phyloP scores from a whole-genome alignment of 2,329 filamentous ascomycete genomes.

The Emmonsia crescens region DNA sequence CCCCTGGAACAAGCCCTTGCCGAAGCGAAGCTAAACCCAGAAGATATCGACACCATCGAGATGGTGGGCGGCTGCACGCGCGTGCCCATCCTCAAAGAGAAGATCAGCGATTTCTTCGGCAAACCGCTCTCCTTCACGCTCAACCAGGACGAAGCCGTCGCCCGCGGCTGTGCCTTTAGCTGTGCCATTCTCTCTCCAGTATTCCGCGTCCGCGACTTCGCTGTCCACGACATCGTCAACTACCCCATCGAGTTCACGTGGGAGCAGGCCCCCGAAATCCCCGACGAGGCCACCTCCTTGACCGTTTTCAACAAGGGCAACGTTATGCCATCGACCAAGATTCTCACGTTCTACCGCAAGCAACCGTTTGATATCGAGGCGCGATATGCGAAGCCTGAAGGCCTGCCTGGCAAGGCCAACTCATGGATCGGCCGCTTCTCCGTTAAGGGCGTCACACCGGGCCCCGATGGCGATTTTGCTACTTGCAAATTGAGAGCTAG shows the following conservation, averaged over 20 bases:
- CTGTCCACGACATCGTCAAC: slow-evolving; percentile 92
- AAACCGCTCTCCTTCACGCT: slow-evolving; percentile 90
- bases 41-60: slow-evolving; percentile 89
- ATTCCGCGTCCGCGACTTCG: slow-evolving; percentile 97
- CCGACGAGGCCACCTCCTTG: slow-evolving; percentile 93
- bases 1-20: slow-evolving; percentile 85
- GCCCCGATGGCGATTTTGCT: slow-evolving; percentile 95
- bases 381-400: slow-evolving; percentile 76
- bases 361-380: slow-evolving; percentile 95
- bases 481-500: slow-evolving; percentile 99
- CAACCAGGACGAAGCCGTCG: slow-evolving; percentile 96
- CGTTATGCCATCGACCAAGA: slow-evolving; percentile 95
- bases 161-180: slow-evolving; percentile 91
- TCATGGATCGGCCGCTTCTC: slow-evolving; percentile 97
- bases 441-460: slow-evolving; percentile 92
- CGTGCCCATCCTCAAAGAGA: slow-evolving; percentile 84
- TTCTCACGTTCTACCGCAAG: slow-evolving; percentile 98
- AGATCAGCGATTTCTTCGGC: slow-evolving; percentile 81
- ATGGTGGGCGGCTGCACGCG: slow-evolving; percentile 90
- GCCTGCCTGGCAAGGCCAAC: slow-evolving; percentile 77
- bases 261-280: slow-evolving; percentile 98
- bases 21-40: slow-evolving; percentile 81
- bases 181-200: slow-evolving; percentile 95
- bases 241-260: slow-evolving; percentile 98
- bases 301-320: slow-evolving; percentile 98